Base-by-base conservation (phyloP, 1,139 yeast genomes). In the Magnusiomyces suaveolens region DNA sequence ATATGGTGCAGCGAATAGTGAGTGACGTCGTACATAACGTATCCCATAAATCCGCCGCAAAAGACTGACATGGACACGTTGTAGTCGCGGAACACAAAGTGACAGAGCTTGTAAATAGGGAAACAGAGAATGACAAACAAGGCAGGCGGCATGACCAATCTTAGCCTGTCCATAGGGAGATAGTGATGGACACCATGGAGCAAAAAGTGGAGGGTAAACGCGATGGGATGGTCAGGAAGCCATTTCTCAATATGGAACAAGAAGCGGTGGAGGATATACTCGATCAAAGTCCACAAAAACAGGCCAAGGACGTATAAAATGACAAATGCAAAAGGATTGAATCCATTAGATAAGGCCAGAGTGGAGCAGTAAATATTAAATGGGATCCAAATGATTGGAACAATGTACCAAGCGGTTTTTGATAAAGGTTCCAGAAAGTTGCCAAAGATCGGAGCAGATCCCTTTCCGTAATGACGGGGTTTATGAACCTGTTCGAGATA, bases 101-200 rank as follows among this genome's bases (percentile, higher is more conserved):
- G 84, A 26, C 84, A 85, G 52, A 81, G 67, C 59, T 71, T 75
- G 68, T 81, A 82, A 64, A 84, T 72, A 46, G 92, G 92, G 20
- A 72, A 72, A 55, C 82, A 75, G 50, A 84, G 66, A 1, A 74
- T 72, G 29, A 79, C 60, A 62, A 90, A 83, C 65, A 92, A 74
- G 0, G 97, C 76, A 50, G 99, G 99, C 3, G 99, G 99, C 84
- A 92, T 84, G 48, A 92, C 99, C 67, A 92, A 79, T 67, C 99
- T 82, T 70, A 82, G 76, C 57, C 81, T 80, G 72, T 92, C 99
- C 98, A 94, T 92, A 58, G 99, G 99, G 63, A 92, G 77, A 70
- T 88, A 92, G 70, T 92, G 99, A 69, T 92, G 99, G 55, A 90
- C 85, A 53, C 99, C 99, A 66, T 92, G 99, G 61, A 90, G 75